Evolutionary conservation across 441 rosid species (phyloP), one percentile per base, ranked within the genome.

Genomic region (Arabidopsis hybrid): DNA sequence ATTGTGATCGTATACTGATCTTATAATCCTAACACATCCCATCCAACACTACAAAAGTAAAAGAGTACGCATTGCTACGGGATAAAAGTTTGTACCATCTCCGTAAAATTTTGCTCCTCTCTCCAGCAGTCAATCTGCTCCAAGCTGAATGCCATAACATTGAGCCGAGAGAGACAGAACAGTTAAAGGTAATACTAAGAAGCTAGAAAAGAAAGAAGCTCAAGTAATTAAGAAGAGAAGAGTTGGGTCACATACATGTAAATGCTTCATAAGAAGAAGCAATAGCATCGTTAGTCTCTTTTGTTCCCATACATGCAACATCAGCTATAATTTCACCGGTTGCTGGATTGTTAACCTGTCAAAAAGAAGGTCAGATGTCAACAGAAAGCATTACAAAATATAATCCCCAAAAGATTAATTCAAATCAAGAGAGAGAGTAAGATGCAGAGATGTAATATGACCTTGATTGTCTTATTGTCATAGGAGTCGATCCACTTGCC

Each of bases 201-300:
- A 61, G 43, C 42, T 47, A 1, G 66, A 47, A 60, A 49, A 17
- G 14, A 34, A 46, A 43, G 49, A 66, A 47, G 50, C 60, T 46
- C 71, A 58, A 51, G 32, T 36, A 29, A 45, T 52, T 26, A 55
- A 73, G 12, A 66, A 51, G 55, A 74, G 29, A 56, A 57, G 16
- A n/a, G n/a, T n/a, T n/a, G n/a, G n/a, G n/a, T n/a, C n/a, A n/a
- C 79, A 49, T 93, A 95, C 99, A 89, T 2, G 63, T 58, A 76
- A 87, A 95, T 40, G 99, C 94, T 66, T 86, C 74, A 60, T 85
- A 77, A 52, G 99, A 97, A 67, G 97, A 87, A 62, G 91, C 85
- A 83, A 95, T 88, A 26, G 98, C 99, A 84, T 91, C 91, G 55
- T 88, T 82, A 40, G 99, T 90, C 82, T 95, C 99, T 68, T 71